phyloP scores from a whole-genome alignment of 148 eudicot species.

The Rhododendron henanense region DNA sequence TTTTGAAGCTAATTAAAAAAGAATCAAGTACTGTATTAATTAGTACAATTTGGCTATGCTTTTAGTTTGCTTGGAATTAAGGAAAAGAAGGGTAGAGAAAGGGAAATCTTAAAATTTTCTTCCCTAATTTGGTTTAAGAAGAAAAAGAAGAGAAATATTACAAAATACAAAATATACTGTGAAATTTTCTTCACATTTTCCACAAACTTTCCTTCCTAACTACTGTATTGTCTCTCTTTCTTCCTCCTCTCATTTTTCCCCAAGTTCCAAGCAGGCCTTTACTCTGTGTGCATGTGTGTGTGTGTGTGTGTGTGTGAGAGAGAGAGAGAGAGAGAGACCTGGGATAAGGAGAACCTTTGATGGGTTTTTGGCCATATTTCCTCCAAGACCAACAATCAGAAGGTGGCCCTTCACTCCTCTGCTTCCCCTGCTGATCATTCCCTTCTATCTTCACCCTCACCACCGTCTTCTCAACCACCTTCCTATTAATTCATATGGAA shows the following conservation, averaged over 20 bases:
- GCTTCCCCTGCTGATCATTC: conserved; percentile 27
- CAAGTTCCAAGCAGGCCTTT: background rate
- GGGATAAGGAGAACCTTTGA: conserved; percentile 74
- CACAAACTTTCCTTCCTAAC: background rate
- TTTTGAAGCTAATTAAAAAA: background rate
- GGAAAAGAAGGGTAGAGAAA: background rate
- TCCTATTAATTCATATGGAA: conserved; percentile 15
- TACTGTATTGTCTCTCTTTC: background rate
- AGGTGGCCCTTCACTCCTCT: conserved; percentile 47
- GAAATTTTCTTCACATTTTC: background rate
- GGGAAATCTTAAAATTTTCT: background rate
- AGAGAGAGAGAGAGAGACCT: conserved; percentile 33
- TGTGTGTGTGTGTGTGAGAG: background rate
- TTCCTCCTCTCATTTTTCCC: background rate
- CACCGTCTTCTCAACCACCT: conserved; percentile 48
- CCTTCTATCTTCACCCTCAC: conserved; percentile 56
- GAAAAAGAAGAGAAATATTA: background rate
- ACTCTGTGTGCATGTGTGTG: background rate
- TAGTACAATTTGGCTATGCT: background rate
- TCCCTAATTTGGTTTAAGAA: background rate
- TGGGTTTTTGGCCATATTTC: conserved; percentile 83
- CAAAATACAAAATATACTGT: too few relatives aligned
- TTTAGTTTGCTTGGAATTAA: background rate
- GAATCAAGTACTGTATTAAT: background rate
- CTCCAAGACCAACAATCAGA: conserved; percentile 83